Evolutionary conservation across 768 basidiomycete genomes (phyloP).

Genomic region (Lentinula aciculospora): DNA sequence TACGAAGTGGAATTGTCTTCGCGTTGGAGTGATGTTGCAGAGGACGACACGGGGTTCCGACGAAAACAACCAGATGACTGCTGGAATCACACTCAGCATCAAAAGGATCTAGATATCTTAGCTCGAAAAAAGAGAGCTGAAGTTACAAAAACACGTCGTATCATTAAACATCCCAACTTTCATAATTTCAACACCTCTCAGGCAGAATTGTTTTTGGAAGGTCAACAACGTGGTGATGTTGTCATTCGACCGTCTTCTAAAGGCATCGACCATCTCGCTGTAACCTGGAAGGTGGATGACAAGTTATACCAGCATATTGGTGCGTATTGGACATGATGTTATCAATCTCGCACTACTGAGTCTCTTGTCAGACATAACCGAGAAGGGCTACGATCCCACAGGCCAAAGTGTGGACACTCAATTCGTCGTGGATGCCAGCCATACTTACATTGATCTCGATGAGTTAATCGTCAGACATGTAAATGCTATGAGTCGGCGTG

Average conservation of each 20-base stretch:
- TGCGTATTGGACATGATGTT: constrained; percentile 30
- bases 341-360: not conserved
- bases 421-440: constrained; percentile 69
- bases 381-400: constrained; percentile 67
- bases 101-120: constrained; percentile 66
- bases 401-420: constrained; percentile 59
- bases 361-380: constrained; percentile 61
- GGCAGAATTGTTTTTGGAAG: constrained; percentile 85
- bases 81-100: constrained; percentile 63
- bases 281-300: constrained; percentile 99
- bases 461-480: constrained; percentile 97
- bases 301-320: constrained; percentile 95
- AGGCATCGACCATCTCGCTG: constrained; percentile 87
- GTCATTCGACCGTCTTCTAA: constrained; percentile 96
- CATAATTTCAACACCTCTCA: constrained; percentile 88
- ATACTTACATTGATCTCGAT: constrained; percentile 90
- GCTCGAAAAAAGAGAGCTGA: constrained; percentile 83
- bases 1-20: constrained; percentile 75
- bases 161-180: constrained; percentile 98
- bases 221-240: constrained; percentile 91
- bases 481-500: constrained; percentile 86
- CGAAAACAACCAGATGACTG: constrained; percentile 46
- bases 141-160: constrained; percentile 70
- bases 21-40: constrained; percentile 52
- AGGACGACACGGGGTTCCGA: constrained; percentile 59